phyloP scores from a whole-genome alignment of 2,329 filamentous ascomycete species.

The Aureobasidium sp. region DNA sequence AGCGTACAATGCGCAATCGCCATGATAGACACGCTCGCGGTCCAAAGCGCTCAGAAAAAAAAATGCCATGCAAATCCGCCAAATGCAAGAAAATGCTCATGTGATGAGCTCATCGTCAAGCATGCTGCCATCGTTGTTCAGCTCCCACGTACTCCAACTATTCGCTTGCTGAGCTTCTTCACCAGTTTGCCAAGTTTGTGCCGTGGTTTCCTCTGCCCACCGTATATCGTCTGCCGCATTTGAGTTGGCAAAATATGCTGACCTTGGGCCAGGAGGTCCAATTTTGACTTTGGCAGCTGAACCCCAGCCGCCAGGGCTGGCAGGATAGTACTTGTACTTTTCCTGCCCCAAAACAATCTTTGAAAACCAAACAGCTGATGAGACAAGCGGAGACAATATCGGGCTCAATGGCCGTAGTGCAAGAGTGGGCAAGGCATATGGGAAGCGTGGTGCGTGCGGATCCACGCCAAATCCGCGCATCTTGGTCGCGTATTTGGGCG shows the following conservation, averaged over 20 bases:
- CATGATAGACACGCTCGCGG: background rate
- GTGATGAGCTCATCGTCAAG: conserved; percentile 13
- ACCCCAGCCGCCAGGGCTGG: background rate
- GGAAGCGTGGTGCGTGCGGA: conserved; percentile 47
- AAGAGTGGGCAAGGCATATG: conserved; percentile 51
- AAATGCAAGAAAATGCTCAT: background rate
- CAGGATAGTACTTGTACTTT: conserved; percentile 7
- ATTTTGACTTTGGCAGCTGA: conserved; percentile 6
- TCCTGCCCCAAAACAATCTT: background rate
- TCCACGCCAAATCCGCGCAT: conserved; percentile 47
- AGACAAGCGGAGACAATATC: conserved; percentile 29
- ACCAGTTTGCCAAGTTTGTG: background rate
- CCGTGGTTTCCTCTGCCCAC: background rate
- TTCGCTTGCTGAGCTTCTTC: background rate
- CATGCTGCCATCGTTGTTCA: conserved; percentile 8
- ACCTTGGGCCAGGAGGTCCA: background rate
- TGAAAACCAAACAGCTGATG: conserved; percentile 2
- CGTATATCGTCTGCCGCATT: background rate
- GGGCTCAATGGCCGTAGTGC: conserved; percentile 37
- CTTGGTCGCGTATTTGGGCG: conserved; percentile 40
- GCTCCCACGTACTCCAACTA: conserved; percentile 6
- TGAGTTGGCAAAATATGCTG: background rate
- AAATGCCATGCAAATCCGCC: background rate
- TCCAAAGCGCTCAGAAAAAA: background rate
- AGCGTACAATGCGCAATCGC: background rate